Evolutionary conservation across 805 yeast species (phyloP).

Genomic region (Blastobotrys attinorum): DNA sequence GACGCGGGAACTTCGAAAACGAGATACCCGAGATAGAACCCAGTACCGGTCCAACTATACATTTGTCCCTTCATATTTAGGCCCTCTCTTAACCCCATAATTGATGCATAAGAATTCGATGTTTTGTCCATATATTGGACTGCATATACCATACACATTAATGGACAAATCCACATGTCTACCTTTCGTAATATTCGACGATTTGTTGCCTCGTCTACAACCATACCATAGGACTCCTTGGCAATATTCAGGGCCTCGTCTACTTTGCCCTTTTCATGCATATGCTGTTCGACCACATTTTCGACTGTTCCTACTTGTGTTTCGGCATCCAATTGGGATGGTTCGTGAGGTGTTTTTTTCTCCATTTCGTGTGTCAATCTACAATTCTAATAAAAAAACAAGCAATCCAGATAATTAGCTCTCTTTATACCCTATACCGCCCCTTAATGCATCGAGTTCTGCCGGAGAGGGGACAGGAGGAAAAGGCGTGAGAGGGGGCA

Average conservation of each 20-base stretch:
- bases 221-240: conserved; percentile 10
- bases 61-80: conserved; percentile 37
- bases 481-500: too few relatives aligned
- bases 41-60: conserved; percentile 47
- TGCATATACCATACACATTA: conserved; percentile 43
- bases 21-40: conserved; percentile 59
- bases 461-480: too few relatives aligned
- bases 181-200: conserved; percentile 39
- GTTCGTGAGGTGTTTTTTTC: too few relatives aligned
- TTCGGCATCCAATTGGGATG: background rate
- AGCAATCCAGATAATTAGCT: too few relatives aligned
- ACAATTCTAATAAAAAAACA: too few relatives aligned
- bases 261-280: background rate
- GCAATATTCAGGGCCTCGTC: conserved; percentile 8
- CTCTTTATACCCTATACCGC: too few relatives aligned
- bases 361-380: too few relatives aligned
- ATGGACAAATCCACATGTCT: conserved; percentile 43
- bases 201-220: conserved; percentile 19
- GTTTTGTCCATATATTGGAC: conserved; percentile 56
- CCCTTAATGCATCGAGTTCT: too few relatives aligned
- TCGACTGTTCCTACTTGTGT: background rate
- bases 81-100: conserved; percentile 42
- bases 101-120: conserved; percentile 44
- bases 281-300: background rate
- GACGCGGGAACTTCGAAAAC: conserved; percentile 46